phyloP scores from a whole-genome alignment of 2,329 filamentous ascomycete species.

The Aspergillus costaricaensis region DNA sequence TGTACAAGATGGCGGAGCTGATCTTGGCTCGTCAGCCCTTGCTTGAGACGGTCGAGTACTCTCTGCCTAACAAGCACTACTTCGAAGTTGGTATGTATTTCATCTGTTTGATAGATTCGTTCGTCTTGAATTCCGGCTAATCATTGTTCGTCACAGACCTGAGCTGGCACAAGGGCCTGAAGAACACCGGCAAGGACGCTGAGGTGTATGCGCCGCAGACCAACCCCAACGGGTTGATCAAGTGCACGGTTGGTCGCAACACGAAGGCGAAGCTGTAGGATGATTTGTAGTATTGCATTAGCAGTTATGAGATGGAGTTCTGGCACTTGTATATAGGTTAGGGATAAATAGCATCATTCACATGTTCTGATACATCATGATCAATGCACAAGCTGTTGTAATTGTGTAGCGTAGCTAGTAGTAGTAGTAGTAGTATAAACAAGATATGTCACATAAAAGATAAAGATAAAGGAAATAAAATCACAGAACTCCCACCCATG shows the following conservation, averaged over 20 bases:
- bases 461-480: conserved; percentile 14
- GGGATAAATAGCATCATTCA: conserved; percentile 8
- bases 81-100: conserved; percentile 72
- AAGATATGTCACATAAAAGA: conserved; percentile 1
- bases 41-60: conserved; percentile 74
- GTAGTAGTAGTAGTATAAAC: not conserved
- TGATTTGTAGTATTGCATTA: conserved; percentile 5
- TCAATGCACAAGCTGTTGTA: not conserved
- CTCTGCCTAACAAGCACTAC: conserved; percentile 97
- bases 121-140: not conserved
- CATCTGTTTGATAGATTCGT: not conserved
- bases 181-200: conserved; percentile 94
- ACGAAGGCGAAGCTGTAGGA: conserved; percentile 36
- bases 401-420: not conserved
- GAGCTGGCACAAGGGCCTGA: conserved; percentile 91
- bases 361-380: not conserved
- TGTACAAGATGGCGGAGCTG: conserved; percentile 97
- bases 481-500: conserved; percentile 43
- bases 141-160: conserved; percentile 61
- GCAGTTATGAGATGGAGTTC: conserved; percentile 19
- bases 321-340: conserved; percentile 14
- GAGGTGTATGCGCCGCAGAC: conserved; percentile 94
- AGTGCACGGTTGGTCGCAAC: conserved; percentile 70
- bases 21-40: conserved; percentile 76
- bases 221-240: conserved; percentile 91